Base-by-base conservation (phyloP, 1,284 basidiomycete species). In the Papiliotrema fonsecae region DNA sequence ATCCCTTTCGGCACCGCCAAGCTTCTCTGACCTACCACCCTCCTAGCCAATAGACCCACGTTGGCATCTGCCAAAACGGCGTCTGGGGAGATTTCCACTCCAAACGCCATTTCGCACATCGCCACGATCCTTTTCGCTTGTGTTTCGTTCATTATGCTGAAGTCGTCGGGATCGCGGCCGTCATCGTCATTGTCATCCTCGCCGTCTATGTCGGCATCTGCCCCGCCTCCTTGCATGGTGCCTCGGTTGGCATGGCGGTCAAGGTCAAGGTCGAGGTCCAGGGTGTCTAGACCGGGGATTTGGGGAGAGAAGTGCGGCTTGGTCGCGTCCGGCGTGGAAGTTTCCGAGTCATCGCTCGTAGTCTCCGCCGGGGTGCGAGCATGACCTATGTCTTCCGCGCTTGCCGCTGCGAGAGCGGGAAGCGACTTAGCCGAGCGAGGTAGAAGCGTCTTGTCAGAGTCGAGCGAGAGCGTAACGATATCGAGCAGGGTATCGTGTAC, bases 21-120 rank as follows among this genome's bases (percentile, higher is more conserved):
- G 38, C 86, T 82, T 64, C 84, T 85, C 13, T 89, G 88, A 19
- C 87, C 81, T 50, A 94, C 73, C 55, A 97, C 87, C 61, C 90
- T 79, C 60, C 85, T 84, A 5, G 91, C 84, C 54, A 98, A 75
- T 34, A 84, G 78, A 16, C 80, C 79, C 56, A 97, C 73, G 72
- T 98, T 97, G 16, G 94, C 91, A 64, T 96, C 90, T 1, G 91
- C 93, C 38, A 97, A 78, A 36, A 98, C 80, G 19, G 98, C 91
- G 60, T 96, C 88, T 14, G 84, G 81, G 4, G 84, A 84, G 61
- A 93, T 84, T 63, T 97, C 93, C 34, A 97, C 85, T 30, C 80
- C 83, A 66, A 94, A 96, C 9, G 86, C 82, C 65, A 87, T 81
- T 58, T 85, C 77, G 56, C 94, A 84, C 19, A 82, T 84, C 19